Evolutionary conservation across 306 rosid species (phyloP).

Genomic region (Casuarina cunninghamiana): DNA sequence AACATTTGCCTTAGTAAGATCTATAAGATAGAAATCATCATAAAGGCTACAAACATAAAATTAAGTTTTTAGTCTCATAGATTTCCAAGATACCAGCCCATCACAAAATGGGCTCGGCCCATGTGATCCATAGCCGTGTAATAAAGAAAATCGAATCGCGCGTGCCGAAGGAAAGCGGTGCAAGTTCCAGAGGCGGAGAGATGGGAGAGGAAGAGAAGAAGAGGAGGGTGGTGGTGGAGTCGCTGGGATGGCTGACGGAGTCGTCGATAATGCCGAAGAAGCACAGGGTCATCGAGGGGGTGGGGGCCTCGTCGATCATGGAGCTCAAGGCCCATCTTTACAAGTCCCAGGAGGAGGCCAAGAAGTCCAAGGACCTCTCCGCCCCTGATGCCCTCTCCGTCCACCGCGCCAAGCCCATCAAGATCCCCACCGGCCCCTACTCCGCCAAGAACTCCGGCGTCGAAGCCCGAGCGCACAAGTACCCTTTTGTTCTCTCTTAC

Average conservation of each 20-base stretch:
- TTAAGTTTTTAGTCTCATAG: too few species aligned
- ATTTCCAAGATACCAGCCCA: too few species aligned
- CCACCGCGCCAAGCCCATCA: slow-evolving; percentile 74
- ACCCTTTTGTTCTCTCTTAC: neutral
- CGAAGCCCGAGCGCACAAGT: slow-evolving; percentile 82
- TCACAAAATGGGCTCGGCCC: neutral
- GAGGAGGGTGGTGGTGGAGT: slow-evolving; percentile 64
- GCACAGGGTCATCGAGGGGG: slow-evolving; percentile 82
- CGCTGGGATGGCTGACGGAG: slow-evolving; percentile 98
- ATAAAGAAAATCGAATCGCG: too few species aligned
- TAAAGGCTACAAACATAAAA: too few species aligned
- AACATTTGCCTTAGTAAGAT: too few species aligned
- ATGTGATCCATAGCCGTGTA: neutral
- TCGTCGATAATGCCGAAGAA: slow-evolving; percentile 95
- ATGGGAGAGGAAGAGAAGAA: slow-evolving; percentile 45
- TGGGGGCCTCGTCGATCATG: slow-evolving; percentile 85
- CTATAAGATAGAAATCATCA: too few species aligned
- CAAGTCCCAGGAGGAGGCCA: slow-evolving; percentile 84
- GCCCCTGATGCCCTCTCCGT: slow-evolving; percentile 56
- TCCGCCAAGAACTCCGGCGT: slow-evolving; percentile 82
- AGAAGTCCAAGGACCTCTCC: slow-evolving; percentile 57
- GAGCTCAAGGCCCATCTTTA: slow-evolving; percentile 91
- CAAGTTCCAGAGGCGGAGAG: too few species aligned
- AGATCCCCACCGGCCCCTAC: slow-evolving; percentile 43
- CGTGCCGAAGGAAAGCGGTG: neutral